Percentiles rank a stretch among this genome's conserved stretches.
Conservation (phyloP, 2,329 filamentous ascomycete species). For the Pseudogymnoascus sp. region DNA sequence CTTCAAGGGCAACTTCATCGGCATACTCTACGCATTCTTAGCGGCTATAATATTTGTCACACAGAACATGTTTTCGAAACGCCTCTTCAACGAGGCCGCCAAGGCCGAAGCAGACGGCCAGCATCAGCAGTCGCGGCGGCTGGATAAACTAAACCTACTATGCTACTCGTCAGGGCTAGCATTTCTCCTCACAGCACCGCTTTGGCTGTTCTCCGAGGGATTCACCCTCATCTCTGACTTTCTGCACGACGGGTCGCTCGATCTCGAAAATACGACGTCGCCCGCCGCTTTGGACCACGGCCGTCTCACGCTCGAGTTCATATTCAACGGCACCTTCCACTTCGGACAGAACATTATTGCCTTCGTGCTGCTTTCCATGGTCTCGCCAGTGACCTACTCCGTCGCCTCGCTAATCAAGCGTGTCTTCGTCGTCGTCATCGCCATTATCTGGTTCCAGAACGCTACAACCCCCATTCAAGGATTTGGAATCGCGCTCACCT, state of each 20-base stretch:
- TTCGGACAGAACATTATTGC: constrained; percentile 95
- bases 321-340: constrained; percentile 96
- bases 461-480: constrained; percentile 76
- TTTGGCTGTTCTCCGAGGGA: constrained; percentile 91
- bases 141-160: constrained; percentile 92
- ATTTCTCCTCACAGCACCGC: constrained; percentile 76
- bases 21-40: constrained; percentile 79
- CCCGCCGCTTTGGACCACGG: constrained; percentile 69
- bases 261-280: constrained; percentile 37
- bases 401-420: constrained; percentile 94
- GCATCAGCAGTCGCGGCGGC: constrained; percentile 58
- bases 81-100: constrained; percentile 90
- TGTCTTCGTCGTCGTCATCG: constrained; percentile 91
- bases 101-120: constrained; percentile 69
- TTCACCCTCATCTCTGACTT: constrained; percentile 69
- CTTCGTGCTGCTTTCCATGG: constrained; percentile 83
- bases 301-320: constrained; percentile 68
- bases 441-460: constrained; percentile 93
- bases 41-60: constrained; percentile 94
- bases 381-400: constrained; percentile 94
- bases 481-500: constrained; percentile 78
- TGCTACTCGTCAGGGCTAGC: constrained; percentile 96
- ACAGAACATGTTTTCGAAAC: constrained; percentile 97
- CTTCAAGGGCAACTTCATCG: constrained; percentile 78
- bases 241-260: constrained; percentile 68